Percentiles rank a stretch among this genome's conserved stretches.
Evolutionary conservation across 176 grass and related monocot species (phyloP).

Genomic region (Themeda triandra): DNA sequence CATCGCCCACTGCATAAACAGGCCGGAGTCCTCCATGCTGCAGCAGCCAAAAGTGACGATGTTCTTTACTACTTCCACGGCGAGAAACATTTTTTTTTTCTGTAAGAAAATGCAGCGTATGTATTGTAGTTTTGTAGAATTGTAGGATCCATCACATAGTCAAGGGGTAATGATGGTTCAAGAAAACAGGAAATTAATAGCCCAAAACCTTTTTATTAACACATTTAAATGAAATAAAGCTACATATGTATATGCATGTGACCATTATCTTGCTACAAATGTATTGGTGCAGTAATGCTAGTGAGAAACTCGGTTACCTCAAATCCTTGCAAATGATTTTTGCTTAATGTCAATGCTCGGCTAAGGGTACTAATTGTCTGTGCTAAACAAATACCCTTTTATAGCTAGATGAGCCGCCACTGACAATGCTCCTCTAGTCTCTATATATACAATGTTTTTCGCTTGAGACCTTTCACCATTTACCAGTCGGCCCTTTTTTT

Average conservation of each 20-base stretch:
- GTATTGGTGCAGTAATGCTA: background rate
- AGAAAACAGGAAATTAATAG: background rate
- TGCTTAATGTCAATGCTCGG: background rate
- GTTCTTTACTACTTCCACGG: background rate
- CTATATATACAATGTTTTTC: background rate
- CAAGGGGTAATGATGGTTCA: background rate
- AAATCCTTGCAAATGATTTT: background rate
- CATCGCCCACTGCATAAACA: conserved; percentile 49
- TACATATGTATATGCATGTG: background rate
- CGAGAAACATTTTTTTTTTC: background rate
- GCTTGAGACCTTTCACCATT: background rate
- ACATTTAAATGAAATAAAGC: background rate
- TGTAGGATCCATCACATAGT: background rate
- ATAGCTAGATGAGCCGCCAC: background rate
- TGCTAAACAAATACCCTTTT: background rate
- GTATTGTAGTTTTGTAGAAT: background rate
- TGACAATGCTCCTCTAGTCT: background rate
- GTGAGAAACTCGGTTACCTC: background rate
- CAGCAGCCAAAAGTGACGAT: background rate
- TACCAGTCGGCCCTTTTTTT: background rate
- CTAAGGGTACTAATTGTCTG: background rate
- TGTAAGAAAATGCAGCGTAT: background rate
- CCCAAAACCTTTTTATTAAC: background rate
- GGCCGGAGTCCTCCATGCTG: conserved; percentile 11
- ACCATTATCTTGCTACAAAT: background rate